Percentiles rank a stretch among this genome's conserved stretches.
Conservation (phyloP, 1,284 basidiomycete genomes). For the Sparassis latifolia region DNA sequence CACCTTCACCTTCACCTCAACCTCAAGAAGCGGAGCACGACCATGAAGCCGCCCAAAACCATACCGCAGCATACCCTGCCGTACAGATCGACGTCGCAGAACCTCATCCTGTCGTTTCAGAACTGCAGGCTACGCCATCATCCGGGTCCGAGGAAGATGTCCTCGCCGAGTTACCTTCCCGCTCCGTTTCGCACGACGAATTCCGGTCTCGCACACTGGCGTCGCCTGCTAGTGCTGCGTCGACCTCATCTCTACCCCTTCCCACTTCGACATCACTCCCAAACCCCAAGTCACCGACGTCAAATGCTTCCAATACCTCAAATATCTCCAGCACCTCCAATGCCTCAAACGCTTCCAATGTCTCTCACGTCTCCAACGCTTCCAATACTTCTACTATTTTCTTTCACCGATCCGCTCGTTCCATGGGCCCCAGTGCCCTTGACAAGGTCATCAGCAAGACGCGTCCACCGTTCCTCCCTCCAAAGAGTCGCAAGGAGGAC, state of each 20-base stretch:
- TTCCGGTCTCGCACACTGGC: not conserved
- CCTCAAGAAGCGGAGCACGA: not conserved
- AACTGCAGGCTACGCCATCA: conserved; percentile 7
- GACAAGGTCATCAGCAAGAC: conserved; percentile 77
- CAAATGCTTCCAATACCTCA: conserved; percentile 20
- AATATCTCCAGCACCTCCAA: conserved; percentile 15
- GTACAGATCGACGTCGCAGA: conserved; percentile 43
- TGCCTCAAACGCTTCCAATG: conserved; percentile 16
- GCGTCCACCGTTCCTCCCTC: conserved; percentile 78
- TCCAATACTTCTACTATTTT: conserved; percentile 13
- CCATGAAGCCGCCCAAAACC: conserved; percentile 8
- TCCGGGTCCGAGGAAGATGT: conserved; percentile 7
- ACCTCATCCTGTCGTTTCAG: conserved; percentile 21
- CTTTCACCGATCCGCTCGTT: conserved; percentile 41
- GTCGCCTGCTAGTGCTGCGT: not conserved
- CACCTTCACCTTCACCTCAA: conserved; percentile 14
- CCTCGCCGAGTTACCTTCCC: not conserved
- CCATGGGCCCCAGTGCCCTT: conserved; percentile 57
- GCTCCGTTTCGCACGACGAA: conserved; percentile 5
- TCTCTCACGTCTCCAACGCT: conserved; percentile 8
- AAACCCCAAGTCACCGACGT: conserved; percentile 20
- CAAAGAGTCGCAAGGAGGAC: conserved; percentile 79
- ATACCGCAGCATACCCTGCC: conserved; percentile 29
- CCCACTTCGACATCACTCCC: conserved; percentile 9
- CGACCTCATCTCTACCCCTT: conserved; percentile 1